Base-by-base conservation (phyloP, 106 monocot genomes). In the Posidonia australis region DNA sequence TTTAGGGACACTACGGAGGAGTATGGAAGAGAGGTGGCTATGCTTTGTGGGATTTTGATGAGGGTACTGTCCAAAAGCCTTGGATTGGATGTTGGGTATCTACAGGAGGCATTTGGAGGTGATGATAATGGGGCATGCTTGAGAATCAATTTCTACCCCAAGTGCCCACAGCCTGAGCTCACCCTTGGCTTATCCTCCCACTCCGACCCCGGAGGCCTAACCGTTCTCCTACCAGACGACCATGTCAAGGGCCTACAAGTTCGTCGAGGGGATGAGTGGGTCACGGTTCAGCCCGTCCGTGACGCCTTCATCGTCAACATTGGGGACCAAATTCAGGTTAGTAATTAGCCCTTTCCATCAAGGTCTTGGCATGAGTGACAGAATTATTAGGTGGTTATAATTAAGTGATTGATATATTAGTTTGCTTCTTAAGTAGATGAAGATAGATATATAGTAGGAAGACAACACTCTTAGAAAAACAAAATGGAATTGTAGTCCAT, bases 1-100 rank as follows among this genome's bases (percentile, higher is more conserved):
- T 47, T 4, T 12, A 84, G 87, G 71, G 80, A 74, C 11, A 73
- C 70, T 6, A 70, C 63, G 5, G 76, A 80, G 19, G 83, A 88
- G 76, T 88, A 88, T 47, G 78, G 74, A 1, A 10, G 26, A 5
- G 76, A 82, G 49, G 17, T 81, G 77, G 10, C 54, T 48, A 73
- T 51, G 44, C 24, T 92, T 4, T 77, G 78, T 5, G 57, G 57
- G 14, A 28, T 9, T 18, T 16, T 92, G 69, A 78, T 88, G 85
- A 67, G 48, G 70, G 63, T 69, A 12, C 31, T 92, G n/a, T 88
- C 92, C 0, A 0, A 31, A 32, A 22, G 36, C 5, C 30, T 66
- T 13, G 66, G 66, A 27, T 52, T 66, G 51, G 51, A 21, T n/a
- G 36, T 10, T 9, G 54, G 21, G 19, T 2, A 10, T 10, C 31